Percentiles rank a stretch among this genome's conserved stretches.
Evolutionary conservation across 2,329 filamentous ascomycete genomes (phyloP).

Genomic region (Acrocalymma vagum): DNA sequence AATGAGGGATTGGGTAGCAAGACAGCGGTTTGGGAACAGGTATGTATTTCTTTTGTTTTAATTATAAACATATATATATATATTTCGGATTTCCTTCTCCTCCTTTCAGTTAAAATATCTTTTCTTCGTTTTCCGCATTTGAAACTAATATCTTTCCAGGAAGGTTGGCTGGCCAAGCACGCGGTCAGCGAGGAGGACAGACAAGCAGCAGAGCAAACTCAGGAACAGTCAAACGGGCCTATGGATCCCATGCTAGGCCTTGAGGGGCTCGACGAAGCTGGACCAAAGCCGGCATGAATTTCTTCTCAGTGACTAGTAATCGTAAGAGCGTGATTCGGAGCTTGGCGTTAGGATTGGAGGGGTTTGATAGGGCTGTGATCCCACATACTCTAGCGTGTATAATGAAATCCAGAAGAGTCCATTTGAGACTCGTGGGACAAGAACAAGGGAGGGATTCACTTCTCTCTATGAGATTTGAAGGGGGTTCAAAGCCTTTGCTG

Average conservation of each 20-base stretch:
- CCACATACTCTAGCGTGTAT: too few species aligned
- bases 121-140: not conserved
- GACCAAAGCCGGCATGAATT: conserved; percentile 77
- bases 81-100: too few species aligned
- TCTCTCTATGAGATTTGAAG: too few species aligned
- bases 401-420: too few species aligned
- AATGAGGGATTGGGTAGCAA: conserved; percentile 91
- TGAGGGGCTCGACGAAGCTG: conserved; percentile 91
- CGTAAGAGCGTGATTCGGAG: not conserved
- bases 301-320: not conserved
- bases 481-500: conserved; percentile 21
- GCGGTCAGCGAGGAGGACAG: conserved; percentile 84
- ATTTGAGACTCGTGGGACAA: too few species aligned
- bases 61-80: too few species aligned
- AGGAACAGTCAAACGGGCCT: conserved; percentile 61
- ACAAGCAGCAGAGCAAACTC: conserved; percentile 64
- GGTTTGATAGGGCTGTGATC: too few species aligned
- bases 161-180: conserved; percentile 91
- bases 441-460: too few species aligned
- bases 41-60: conserved; percentile 54
- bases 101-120: too few species aligned
- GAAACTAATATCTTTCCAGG: conserved; percentile 62
- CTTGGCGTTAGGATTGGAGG: conserved; percentile 7
- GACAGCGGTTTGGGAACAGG: conserved; percentile 97
- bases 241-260: conserved; percentile 96